Evolutionary conservation across 257 asterid species (phyloP).

Genomic region (Solanum habrochaites): DNA sequence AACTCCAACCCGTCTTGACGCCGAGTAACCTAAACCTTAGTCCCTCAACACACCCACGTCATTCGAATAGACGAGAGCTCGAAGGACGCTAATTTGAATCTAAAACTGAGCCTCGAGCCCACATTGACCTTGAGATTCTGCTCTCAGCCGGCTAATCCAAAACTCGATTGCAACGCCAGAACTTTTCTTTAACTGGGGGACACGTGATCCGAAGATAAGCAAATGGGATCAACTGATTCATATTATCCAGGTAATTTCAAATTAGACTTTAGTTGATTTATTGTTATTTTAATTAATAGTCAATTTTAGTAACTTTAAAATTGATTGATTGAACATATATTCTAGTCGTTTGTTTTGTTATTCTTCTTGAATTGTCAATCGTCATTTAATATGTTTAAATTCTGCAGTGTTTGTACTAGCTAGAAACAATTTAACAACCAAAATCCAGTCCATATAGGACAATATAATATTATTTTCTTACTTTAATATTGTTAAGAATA

Average conservation of each 20-base stretch:
- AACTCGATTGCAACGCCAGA: too few relatives aligned
- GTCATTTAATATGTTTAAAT: neutral
- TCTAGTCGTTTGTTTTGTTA: neutral
- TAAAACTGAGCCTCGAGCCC: too few relatives aligned
- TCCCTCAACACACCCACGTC: too few relatives aligned
- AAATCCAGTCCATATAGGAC: neutral
- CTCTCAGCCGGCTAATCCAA: too few relatives aligned
- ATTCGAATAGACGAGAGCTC: too few relatives aligned
- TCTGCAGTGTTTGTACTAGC: neutral
- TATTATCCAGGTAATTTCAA: neutral
- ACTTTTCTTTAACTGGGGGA: too few relatives aligned
- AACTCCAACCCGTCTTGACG: neutral
- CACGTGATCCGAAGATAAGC: neutral
- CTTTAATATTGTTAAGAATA: neutral
- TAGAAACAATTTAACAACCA: neutral
- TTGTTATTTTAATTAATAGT: too few relatives aligned
- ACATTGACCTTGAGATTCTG: too few relatives aligned
- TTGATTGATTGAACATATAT: too few relatives aligned
- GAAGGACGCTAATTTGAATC: too few relatives aligned
- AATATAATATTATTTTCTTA: neutral
- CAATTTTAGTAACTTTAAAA: too few relatives aligned
- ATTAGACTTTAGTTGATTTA: neutral
- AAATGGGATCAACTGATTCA: neutral
- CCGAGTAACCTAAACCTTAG: too few relatives aligned
- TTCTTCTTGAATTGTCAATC: neutral